Base-by-base conservation (phyloP, 495 filamentous ascomycete species). In the Xylaria longipes region DNA sequence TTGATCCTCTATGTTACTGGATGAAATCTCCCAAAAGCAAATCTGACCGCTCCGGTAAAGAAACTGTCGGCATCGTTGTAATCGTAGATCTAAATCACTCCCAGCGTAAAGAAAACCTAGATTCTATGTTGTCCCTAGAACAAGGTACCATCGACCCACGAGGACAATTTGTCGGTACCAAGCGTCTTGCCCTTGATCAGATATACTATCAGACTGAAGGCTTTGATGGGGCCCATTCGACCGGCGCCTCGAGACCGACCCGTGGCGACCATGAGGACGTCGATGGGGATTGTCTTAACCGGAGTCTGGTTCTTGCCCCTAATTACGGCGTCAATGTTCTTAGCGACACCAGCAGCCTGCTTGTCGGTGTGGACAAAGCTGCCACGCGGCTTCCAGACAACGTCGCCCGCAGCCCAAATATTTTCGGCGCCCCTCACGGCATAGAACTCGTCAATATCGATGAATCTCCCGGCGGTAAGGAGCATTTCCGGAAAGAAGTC, bases 381-480 rank as follows among this genome's bases (percentile, higher is more conserved):
- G 33, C 81, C 82, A 7, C 82, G 79, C 12, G 83, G 83, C 75
- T 84, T 81, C 73, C 76, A 79, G 35, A 85, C 81, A 45, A 88
- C 71, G 70, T 89, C 87, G 54, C 89, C 88, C 5, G 80, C 77
- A 0, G 86, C 86, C 83, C 87, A 90, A 41, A 88, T 83, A 56
- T 83, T 82, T 14, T 74, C 68, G 5, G 82, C 71, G 8, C 76
- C 83, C 54, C 77, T 72, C 12, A 88, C 87, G 8, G 80, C 84
- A 70, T 91, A 80, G 74, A 86, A 82, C 35, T 86, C 83, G 71
- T 91, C 85, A 20, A 91, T 86, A 43, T 78, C 69, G 71, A 92
- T 85, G 79, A 84, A 89, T 41, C 85, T 87, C 33, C 78, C 72
- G 12, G 77, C 68, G 45, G 86, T 84, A 5, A 91, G 83, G 57